Conservation (phyloP, 108 stramenopile species). For the Poteriospumella lacustris region DNA sequence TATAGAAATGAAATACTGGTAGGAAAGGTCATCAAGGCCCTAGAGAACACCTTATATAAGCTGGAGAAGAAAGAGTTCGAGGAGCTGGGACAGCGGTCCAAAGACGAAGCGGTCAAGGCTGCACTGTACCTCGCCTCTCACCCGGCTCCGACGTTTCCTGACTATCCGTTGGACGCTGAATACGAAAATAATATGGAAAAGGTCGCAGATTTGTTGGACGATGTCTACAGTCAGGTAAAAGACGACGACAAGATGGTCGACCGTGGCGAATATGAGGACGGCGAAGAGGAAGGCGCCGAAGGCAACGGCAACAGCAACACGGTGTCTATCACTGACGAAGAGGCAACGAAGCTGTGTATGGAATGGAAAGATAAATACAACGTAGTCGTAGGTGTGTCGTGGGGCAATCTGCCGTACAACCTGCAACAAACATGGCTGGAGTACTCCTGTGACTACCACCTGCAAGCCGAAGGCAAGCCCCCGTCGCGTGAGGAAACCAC, state of each 20-base stretch:
- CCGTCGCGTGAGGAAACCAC: too few relatives aligned
- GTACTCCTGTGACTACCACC: conserved; percentile 24
- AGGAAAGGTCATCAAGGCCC: background rate
- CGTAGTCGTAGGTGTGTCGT: conserved; percentile 27
- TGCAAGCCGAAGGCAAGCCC: conserved; percentile 8
- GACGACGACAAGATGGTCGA: background rate
- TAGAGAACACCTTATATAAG: background rate
- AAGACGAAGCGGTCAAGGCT: conserved; percentile 10
- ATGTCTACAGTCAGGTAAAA: background rate
- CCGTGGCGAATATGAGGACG: background rate
- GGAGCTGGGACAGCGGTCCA: background rate
- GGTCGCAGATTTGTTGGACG: conserved; percentile 15
- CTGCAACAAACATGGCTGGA: conserved; percentile 18
- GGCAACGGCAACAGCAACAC: background rate
- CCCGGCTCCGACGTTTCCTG: conserved; percentile 18
- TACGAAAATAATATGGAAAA: conserved; percentile 10
- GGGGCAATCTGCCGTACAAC: conserved; percentile 30
- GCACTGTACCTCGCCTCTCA: background rate
- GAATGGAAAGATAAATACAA: conserved; percentile 20
- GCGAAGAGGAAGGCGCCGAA: background rate
- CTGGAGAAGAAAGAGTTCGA: conserved; percentile 11
- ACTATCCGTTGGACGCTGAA: background rate
- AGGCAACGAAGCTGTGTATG: background rate
- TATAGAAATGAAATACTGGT: conserved; percentile 6
- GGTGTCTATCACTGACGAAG: background rate